phyloP scores from a whole-genome alignment of 2,329 filamentous ascomycete species.

The Dothideomycetes sp. region DNA sequence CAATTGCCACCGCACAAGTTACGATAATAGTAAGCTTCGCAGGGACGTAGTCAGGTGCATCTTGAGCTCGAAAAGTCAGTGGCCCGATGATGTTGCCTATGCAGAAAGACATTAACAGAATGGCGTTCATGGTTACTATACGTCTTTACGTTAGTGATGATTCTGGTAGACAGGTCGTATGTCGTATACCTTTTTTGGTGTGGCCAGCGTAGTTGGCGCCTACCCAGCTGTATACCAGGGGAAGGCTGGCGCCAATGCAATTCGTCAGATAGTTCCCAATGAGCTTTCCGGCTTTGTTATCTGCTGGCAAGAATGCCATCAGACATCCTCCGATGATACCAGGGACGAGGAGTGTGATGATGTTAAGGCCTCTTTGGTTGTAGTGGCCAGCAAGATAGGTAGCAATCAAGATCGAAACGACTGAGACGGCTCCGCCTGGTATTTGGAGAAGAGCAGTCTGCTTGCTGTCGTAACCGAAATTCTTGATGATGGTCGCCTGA shows the following conservation, averaged over 20 bases:
- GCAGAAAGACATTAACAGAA: constrained; percentile 24
- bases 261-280: constrained; percentile 30
- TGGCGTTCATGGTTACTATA: constrained; percentile 59
- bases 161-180: too few species aligned
- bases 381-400: constrained; percentile 17
- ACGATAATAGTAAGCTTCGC: constrained; percentile 33
- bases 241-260: constrained; percentile 25
- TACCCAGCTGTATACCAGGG: constrained; percentile 27
- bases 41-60: constrained; percentile 28
- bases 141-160: constrained; percentile 15
- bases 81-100: constrained; percentile 33
- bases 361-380: constrained; percentile 18
- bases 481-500: constrained; percentile 21
- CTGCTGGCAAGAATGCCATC: constrained; percentile 20
- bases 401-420: constrained; percentile 24
- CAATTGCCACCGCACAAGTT: constrained; percentile 21
- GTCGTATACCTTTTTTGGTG: constrained; percentile 44
- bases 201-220: constrained; percentile 52
- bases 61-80: constrained; percentile 24
- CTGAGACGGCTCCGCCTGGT: constrained; percentile 43
- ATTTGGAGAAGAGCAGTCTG: constrained; percentile 35
- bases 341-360: constrained; percentile 16
- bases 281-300: constrained; percentile 33
- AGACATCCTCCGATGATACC: constrained; percentile 19
- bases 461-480: constrained; percentile 19